Evolutionary conservation across 2,329 filamentous ascomycete species (phyloP), one percentile per base, ranked within the genome.

Genomic region (Scleromitrula shiraiana): DNA sequence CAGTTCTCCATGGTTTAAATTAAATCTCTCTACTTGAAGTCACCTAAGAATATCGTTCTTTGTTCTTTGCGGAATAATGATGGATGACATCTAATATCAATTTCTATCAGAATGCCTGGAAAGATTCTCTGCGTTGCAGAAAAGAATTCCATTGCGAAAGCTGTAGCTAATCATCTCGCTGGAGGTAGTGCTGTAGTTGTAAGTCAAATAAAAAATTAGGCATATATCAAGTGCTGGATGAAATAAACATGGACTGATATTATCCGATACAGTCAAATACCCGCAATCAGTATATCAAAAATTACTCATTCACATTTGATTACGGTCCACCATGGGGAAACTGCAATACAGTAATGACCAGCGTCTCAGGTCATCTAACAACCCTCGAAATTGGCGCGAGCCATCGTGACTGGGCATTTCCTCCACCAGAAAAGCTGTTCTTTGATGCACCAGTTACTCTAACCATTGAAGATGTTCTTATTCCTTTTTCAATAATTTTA

Each of bases 111-210:
- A 27, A 59, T 62, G 57, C 54, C 52, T 39, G 46, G 46, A 46
- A 78, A 75, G 59, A 79, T 88, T 50, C 71, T 90, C 45, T 89
- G 85, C 63, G 84, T 90, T 56, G 85, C 85, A 51, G 85, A 90
- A 67, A 90, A 98, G 75, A 89, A 89, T 29, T 95, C 91, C 35
- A 96, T 98, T 54, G 88, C 93, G 50, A 96, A 93, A 68, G 89
- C 91, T 30, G 91, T 98, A 41, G 88, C 93, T 32, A 79, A 82
- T 50, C 91, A 97, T 71, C 76, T 98, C 23, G 86, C 85, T 26
- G 91, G 93, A 41, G 87, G 88, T 40, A 70, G 71, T 15, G 74
- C 82, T 50, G 77, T 79, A 64, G 82, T 79, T 46, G 88, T 94
- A 68, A 66, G 82, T 53, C 20, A 32, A 19, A 26, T 5, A 19